Base-by-base conservation (phyloP, 768 basidiomycete genomes). In the Clavulina sp. region DNA sequence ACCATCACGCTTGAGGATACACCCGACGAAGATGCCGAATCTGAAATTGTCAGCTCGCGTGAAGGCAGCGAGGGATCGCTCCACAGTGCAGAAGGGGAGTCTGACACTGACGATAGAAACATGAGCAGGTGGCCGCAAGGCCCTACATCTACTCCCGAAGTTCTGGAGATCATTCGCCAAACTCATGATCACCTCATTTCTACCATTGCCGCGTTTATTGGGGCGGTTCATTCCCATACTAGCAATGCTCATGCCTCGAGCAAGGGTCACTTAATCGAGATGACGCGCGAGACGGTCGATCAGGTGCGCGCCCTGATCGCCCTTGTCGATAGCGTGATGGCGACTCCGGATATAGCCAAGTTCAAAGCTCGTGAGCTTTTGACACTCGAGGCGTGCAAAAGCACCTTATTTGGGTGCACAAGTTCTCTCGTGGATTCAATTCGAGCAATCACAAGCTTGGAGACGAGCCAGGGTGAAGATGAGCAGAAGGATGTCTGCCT, bases 191-290 rank as follows among this genome's bases (percentile, higher is more conserved):
- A 82, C 47, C 84, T 92, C 59, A 71, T 97, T 7, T 93, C 88
- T 3, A 85, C 88, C 19, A 88, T 95, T 61, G 92, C 95, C 21
- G 93, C 92, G 4, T 91, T 99, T 64, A 95, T 99, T 59, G 93
- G 92, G 1, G 91, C 96, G 62, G 85, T 89, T 1, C 93, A 97
- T 60, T 85, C 86, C 16, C 86, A 96, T 69, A 81, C 85, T 21
- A 80, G 86, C 41, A 72, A 76, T 36, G 86, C 86, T 28, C 92
- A 96, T 65, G 88, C 93, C 0, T 86, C 88, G 4, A 87, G 82
- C 54, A 92, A 89, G 16, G 92, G 87, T 1, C 84, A 89, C 58
- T 73, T 97, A 65, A 91, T 95, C 61, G 91, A 96, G 58, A 76
- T 96, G 50, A 87, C 92, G n/a, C 77, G 83, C 49, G 87, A 93